Evolutionary conservation across 352 stramenopile species (phyloP).

Genomic region (Halophytophthora batemanensis): DNA sequence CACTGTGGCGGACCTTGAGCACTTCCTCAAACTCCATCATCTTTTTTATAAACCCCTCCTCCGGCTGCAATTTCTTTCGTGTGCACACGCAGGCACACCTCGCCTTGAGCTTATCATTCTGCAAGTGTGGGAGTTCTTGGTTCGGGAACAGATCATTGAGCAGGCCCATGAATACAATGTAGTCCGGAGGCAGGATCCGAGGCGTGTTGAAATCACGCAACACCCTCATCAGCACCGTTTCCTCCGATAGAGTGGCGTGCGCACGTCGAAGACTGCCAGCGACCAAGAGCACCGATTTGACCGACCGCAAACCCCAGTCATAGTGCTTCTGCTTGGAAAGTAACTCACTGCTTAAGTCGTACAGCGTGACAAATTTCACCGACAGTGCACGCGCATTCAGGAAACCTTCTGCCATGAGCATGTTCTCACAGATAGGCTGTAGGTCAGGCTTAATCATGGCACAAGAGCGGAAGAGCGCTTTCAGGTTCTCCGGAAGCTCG

Average conservation of each 20-base stretch:
- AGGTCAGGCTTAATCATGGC: constrained; percentile 92
- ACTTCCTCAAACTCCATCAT: constrained; percentile 94
- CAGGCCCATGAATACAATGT: constrained; percentile 92
- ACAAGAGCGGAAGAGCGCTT: constrained; percentile 90
- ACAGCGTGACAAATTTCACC: constrained; percentile 90
- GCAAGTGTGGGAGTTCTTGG: constrained; percentile 32
- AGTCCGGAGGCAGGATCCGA: constrained; percentile 91
- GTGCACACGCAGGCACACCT: constrained; percentile 49
- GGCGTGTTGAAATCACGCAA: constrained; percentile 96
- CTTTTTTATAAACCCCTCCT: constrained; percentile 96
- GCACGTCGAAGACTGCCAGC: constrained; percentile 91
- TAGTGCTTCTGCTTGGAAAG: constrained; percentile 90
- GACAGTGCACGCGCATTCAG: constrained; percentile 77
- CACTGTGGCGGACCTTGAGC: constrained; percentile 93
- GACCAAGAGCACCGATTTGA: constrained; percentile 96
- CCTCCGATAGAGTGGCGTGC: constrained; percentile 79
- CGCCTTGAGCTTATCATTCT: constrained; percentile 42
- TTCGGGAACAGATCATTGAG: constrained; percentile 92
- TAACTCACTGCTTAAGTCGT: constrained; percentile 83
- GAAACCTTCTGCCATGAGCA: constrained; percentile 94
- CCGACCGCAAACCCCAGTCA: constrained; percentile 93
- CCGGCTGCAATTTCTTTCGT: constrained; percentile 83
- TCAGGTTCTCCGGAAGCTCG: constrained; percentile 92
- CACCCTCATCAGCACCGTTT: constrained; percentile 93
- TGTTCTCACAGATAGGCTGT: constrained; percentile 93